phyloP scores from a whole-genome alignment of 2,329 filamentous ascomycete genomes.

The Pseudogymnoascus sp. region DNA sequence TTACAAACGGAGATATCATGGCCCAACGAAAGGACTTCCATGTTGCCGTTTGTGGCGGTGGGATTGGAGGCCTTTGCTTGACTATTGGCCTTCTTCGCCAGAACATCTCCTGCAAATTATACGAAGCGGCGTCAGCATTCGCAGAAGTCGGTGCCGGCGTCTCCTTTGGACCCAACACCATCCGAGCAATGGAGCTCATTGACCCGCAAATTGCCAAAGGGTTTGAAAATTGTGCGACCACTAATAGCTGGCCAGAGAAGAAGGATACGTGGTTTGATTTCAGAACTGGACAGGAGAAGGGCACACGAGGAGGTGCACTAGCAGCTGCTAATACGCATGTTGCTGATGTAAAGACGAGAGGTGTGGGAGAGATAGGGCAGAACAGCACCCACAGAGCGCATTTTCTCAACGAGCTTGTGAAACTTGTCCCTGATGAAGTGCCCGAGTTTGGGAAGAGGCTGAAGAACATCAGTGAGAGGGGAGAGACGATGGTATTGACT shows the following conservation, averaged over 20 bases:
- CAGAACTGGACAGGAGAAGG: constrained; percentile 13
- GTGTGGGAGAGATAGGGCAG: constrained; percentile 17
- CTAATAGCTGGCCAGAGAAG: constrained; percentile 20
- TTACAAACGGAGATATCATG: neutral
- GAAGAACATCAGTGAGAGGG: constrained; percentile 23
- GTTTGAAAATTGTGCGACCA: constrained; percentile 20
- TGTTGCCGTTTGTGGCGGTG: constrained; percentile 25
- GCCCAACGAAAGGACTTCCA: constrained; percentile 20
- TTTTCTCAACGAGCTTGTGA: constrained; percentile 25
- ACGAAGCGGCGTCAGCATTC: constrained; percentile 25
- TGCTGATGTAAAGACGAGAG: constrained; percentile 4
- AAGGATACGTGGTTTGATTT: constrained; percentile 25
- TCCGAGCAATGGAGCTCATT: constrained; percentile 24
- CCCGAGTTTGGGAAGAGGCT: constrained; percentile 31
- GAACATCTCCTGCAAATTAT: constrained; percentile 24
- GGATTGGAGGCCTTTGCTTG: constrained; percentile 25
- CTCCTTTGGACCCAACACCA: constrained; percentile 25
- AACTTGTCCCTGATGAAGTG: constrained; percentile 31
- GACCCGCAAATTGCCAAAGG: constrained; percentile 21
- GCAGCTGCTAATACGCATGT: neutral
- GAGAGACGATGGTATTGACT: constrained; percentile 23
- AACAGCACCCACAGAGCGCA: constrained; percentile 24
- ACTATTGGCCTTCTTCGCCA: constrained; percentile 24
- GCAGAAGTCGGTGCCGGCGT: constrained; percentile 27
- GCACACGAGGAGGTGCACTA: neutral